Evolutionary conservation across 176 grass and related monocot species (phyloP), one percentile per base, ranked within the genome.

Genomic region (Avena eriantha): DNA sequence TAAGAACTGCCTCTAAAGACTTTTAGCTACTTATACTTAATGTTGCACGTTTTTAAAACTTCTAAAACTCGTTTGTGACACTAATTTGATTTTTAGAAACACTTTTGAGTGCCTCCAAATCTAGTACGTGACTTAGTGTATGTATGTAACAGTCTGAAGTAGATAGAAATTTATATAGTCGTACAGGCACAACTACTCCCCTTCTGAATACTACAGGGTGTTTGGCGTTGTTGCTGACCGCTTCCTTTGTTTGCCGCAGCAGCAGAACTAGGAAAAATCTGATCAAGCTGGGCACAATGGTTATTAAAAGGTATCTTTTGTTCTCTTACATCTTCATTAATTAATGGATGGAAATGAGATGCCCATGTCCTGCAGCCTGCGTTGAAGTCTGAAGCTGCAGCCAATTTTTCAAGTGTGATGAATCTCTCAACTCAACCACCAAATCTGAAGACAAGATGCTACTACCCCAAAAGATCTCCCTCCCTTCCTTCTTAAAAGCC

Each of bases 241-340:
- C 56, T 39, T 54, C 47, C 26, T 36, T 87, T 2, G 36, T 18
- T 70, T 71, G 58, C 59, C 35, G 5, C 12, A 46, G 31, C 21
- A 2, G 21, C 19, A 17, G 13, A 10, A 79, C 49, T 7, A 51
- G 59, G 34, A 33, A 16, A 53, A 17, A 54, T 48, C 31, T 24
- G 50, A 82, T 78, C 61, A 82, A 82, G 79, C 72, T 41, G 41
- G 51, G 61, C 63, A 82, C 61, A 82, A 82, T 90, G 88, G 83
- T 10, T 58, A 67, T 74, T 55, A 31, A 84, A 84, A 55, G 53
- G 45, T 76, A 23, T 49, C 48, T 39, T 76, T 80, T 78, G 49
- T 59, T 75, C 35, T 66, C 79, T 58, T 18, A 68, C 61, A 66
- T 33, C 24, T 17, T 57, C 12, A n/a, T 88, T 69, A 34, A 47